Conservation (phyloP, 495 filamentous ascomycete species). For the Hyphodiscus hymeniophilus region DNA sequence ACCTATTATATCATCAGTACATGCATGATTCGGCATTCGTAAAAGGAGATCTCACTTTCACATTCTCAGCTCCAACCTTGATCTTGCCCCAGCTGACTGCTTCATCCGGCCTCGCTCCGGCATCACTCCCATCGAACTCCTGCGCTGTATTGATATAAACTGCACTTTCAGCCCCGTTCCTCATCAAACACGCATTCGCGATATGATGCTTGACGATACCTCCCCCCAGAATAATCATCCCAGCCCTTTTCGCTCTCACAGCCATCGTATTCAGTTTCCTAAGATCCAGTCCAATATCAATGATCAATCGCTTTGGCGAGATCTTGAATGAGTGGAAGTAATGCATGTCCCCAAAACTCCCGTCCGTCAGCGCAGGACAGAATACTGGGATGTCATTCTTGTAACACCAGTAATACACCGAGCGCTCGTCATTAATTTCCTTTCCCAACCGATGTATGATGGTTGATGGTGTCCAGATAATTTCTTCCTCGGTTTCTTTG, state of each 20-base stretch:
- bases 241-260: constrained; percentile 70
- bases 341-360: constrained; percentile 91
- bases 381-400: constrained; percentile 93
- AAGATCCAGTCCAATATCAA: constrained; percentile 88
- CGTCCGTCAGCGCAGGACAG: constrained; percentile 92
- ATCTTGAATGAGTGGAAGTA: constrained; percentile 93
- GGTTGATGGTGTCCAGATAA: constrained; percentile 86
- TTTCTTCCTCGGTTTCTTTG: constrained; percentile 49
- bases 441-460: constrained; percentile 79
- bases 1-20: constrained; percentile 34
- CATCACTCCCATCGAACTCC: constrained; percentile 96
- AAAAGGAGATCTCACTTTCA: constrained; percentile 53
- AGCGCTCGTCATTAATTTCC: constrained; percentile 84
- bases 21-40: background rate
- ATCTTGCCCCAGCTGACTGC: constrained; percentile 99
- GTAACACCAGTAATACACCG: constrained; percentile 90
- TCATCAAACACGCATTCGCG: constrained; percentile 92
- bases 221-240: constrained; percentile 92
- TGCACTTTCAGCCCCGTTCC: constrained; percentile 91
- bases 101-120: constrained; percentile 90
- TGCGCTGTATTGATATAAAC: constrained; percentile 95
- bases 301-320: constrained; percentile 64
- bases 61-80: constrained; percentile 71
- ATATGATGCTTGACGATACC: constrained; percentile 96
- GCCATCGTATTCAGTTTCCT: constrained; percentile 83